These are phyloP conservation scores for Zizania latifolia DNA, from an alignment of 176 grass and related monocot genomes.

Conservation along the genomic window DNA sequence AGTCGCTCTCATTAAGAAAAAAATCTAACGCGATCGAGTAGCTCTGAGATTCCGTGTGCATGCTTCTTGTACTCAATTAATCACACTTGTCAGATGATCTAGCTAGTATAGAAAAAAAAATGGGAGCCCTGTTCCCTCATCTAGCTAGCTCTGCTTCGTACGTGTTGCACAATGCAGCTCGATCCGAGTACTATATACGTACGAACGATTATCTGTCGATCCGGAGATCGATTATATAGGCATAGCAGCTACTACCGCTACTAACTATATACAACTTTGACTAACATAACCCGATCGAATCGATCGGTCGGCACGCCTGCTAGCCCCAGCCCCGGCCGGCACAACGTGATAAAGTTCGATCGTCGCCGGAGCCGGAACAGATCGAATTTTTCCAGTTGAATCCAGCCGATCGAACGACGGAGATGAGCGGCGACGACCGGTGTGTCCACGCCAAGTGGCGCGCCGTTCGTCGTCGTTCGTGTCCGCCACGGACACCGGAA, in stretches of 20 bases:
- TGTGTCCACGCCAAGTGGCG: not conserved
- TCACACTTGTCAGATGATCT: not conserved
- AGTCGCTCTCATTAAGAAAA: not conserved
- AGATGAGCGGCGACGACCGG: not conserved
- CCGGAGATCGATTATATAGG: not conserved
- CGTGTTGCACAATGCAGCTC: too few species aligned
- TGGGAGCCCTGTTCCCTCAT: too few species aligned
- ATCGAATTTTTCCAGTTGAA: not conserved
- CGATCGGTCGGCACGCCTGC: not conserved
- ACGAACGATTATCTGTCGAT: too few species aligned
- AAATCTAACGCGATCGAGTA: not conserved
- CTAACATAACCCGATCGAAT: slow-evolving; percentile 4
- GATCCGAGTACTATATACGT: not conserved
- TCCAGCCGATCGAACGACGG: not conserved
- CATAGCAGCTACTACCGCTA: not conserved
- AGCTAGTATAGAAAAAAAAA: too few species aligned
- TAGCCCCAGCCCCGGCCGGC: not conserved
- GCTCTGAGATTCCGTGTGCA: not conserved
- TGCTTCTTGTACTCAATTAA: not conserved
- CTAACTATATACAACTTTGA: slow-evolving; percentile 24
- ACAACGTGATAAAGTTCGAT: slow-evolving; percentile 38
- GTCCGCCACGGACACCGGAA: slow-evolving; percentile 12
- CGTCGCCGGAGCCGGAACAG: not conserved
- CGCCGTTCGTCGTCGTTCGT: not conserved
- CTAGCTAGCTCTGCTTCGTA: too few species aligned